Conservation (phyloP, 1,284 basidiomycete species). For the Abortiporus biennis region DNA sequence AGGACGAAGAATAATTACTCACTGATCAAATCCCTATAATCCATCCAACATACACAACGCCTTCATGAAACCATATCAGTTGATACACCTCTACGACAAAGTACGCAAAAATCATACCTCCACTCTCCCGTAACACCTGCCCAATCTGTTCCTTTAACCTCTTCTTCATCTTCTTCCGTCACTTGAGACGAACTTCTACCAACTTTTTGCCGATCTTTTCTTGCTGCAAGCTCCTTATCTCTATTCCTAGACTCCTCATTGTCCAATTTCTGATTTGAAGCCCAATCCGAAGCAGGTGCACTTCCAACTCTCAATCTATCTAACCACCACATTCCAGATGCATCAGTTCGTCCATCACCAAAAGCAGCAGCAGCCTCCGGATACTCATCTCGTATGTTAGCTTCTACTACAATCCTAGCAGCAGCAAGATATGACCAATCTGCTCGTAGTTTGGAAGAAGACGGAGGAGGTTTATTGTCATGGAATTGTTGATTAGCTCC, state of each 20-base stretch:
- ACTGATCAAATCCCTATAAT: constrained; percentile 49
- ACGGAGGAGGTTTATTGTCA: too few relatives aligned
- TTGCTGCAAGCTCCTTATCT: too few relatives aligned
- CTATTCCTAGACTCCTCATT: constrained; percentile 2
- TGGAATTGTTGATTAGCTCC: not conserved
- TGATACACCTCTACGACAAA: too few relatives aligned
- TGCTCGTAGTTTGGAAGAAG: constrained; percentile 12
- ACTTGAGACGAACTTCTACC: too few relatives aligned
- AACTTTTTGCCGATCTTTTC: too few relatives aligned
- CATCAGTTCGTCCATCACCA: constrained; percentile 17
- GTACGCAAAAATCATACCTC: constrained; percentile 44
- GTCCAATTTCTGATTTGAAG: constrained; percentile 7
- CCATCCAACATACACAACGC: constrained; percentile 52
- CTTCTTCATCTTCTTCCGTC: constrained; percentile 15
- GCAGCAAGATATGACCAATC: constrained; percentile 26
- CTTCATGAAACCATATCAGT: constrained; percentile 22
- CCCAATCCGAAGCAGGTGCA: constrained; percentile 35
- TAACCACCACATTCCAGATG: constrained; percentile 33
- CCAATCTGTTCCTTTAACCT: constrained; percentile 48
- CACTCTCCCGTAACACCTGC: constrained; percentile 49
- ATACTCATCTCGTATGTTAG: constrained; percentile 19
- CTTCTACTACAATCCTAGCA: constrained; percentile 22
- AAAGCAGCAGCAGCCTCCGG: too few relatives aligned
- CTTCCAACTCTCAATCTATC: constrained; percentile 41
- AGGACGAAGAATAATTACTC: constrained; percentile 18